Base-by-base conservation (phyloP, 371 early-diverging fungal genomes). In the Mucor indicus region DNA sequence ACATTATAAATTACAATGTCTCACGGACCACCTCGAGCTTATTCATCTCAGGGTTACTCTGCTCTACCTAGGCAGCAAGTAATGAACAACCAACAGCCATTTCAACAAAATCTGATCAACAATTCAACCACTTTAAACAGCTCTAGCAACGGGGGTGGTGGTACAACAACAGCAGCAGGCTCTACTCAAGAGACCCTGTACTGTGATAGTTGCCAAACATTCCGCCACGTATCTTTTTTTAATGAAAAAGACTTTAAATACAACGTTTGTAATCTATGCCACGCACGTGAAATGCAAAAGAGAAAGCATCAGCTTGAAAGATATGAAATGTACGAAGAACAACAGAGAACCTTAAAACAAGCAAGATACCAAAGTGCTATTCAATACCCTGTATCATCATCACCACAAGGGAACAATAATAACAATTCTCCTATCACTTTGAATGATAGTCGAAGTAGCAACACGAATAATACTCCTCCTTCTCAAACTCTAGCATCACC, bases 151-250 rank as follows among this genome's bases (percentile, higher is more conserved):
- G 43, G 17, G 7, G 37, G 25, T 13, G 48, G 39, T 21, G 17
- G 23, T 5, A n/a, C n/a, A n/a, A 42, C 52, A 10, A 19, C 35
- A 44, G 38, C 29, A 19, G 23, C 27, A 45, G 38, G 38, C 10
- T 29, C 37, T 7, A 32, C 44, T 8, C 45, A 46, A 27, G 50
- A 60, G 32, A 54, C 41, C 2, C 15, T 54, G 5, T 57, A 62
- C 30, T 62, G 62, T 33, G 62, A 62, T 40, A 53, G 50, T 46
- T 62, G 62, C 29, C 62, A 56, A 27, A 53, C 62, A 7, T 50
- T 62, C 46, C 48, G 57, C 9, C 45, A 52, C 32, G 29, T 56
- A 4, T 29, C 37, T 2, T 53, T 53, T 13, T 57, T 53, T 30
- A 15, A 49, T 25, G 57, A 62, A 20, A 48, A 46, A 10, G 56